Evolutionary conservation across 352 stramenopile species (phyloP), one percentile per base, ranked within the genome.

Genomic region (Globisporangium recalcitrans): DNA sequence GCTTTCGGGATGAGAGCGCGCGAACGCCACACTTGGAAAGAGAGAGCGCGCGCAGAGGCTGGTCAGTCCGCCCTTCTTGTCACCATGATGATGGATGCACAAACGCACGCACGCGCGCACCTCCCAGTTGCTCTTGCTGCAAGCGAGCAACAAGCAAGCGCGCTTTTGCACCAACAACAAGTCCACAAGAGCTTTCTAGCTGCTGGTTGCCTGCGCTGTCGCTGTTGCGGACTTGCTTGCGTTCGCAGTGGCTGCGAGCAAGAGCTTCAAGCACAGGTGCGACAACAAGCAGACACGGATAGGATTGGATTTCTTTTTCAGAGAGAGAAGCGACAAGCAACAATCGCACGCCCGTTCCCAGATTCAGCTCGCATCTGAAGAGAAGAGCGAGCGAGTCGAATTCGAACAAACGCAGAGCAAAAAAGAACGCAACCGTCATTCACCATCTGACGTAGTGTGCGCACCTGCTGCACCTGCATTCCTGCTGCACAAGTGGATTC

Each of bases 11-110:
- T 46, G 38, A 16, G 38, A 46, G 38, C 21, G 22, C 38, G 38
- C 38, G 38, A 46, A 46, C 38, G 38, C 38, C 38, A 46, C 38
- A 46, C 38, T 46, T 46, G 21, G 14, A 46, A 4, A 46, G 38
- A 46, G 36, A 10, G 38, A n/a, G 34, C 4, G 34, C 1, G 36
- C 36, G 36, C 36, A 44, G 36, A 44, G 38, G 38, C 19, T 46
- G 38, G 38, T 21, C 36, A 42, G 55, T 62, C 55, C 55, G 55
- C 55, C 55, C 55, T 36, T 62, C 26, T 62, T 36, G 34, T 24
- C 27, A 38, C 16, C 29, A 42, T 42, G 32, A 40, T 62, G 46
- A 54, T 62, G 55, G 55, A 62, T 62, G 55, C 55, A 52, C 55
- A 51, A 36, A 53, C 55, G 55, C 55, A 62, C 55, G 55, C 55